Percentiles rank a stretch among this genome's conserved stretches.
These are phyloP conservation scores for Flaveria ramosissima DNA, from an alignment of 129 eudicot species.

Conservation along the genomic window DNA sequence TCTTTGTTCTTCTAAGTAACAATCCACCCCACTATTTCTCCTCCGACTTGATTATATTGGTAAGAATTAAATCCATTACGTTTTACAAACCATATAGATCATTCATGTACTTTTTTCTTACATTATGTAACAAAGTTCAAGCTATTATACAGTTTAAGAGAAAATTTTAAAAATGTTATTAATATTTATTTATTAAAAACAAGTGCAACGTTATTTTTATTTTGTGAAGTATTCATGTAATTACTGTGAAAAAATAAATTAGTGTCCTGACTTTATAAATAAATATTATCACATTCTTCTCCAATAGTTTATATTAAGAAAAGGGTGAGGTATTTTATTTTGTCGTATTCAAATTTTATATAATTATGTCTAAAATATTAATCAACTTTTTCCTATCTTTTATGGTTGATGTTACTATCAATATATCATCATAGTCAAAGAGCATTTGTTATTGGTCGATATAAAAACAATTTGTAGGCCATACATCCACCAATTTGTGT, in stretches of 20 bases:
- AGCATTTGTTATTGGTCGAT: conserved; percentile 18
- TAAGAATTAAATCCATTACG: background rate
- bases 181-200: background rate
- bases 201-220: background rate
- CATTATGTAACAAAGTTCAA: too few relatives aligned
- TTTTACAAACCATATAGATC: background rate
- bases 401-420: conserved; percentile 14
- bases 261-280: background rate
- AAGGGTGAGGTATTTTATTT: background rate
- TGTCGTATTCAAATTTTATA: conserved; percentile 12
- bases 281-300: background rate
- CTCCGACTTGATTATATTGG: too few relatives aligned
- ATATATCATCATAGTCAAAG: conserved; percentile 32
- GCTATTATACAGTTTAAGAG: too few relatives aligned
- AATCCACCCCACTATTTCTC: too few relatives aligned
- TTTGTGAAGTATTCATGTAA: background rate
- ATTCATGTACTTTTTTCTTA: background rate
- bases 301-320: background rate
- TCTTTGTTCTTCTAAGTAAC: too few relatives aligned
- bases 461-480: conserved; percentile 23
- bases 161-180: background rate
- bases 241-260: background rate
- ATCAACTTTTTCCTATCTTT: background rate
- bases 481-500: background rate
- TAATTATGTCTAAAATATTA: background rate